Base-by-base conservation (phyloP, 441 rosid species). In the Corymbia calophylla region DNA sequence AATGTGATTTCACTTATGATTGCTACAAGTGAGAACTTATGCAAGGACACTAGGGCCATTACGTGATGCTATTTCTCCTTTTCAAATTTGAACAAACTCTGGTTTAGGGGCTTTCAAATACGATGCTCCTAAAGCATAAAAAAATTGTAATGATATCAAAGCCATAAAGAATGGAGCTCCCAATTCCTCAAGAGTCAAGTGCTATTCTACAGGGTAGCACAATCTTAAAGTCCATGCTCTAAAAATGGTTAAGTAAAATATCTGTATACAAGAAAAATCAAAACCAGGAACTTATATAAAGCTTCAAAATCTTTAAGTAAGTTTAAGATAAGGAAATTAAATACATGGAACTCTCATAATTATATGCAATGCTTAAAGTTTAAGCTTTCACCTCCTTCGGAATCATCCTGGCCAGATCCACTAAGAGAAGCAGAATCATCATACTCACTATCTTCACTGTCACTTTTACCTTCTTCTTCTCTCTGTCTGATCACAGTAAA, bases 391-490 rank as follows among this genome's bases (percentile, higher is more conserved):
- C 87, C 89, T 87, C 88, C 86, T 91, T 91, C 91, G 39, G 93
- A 94, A 56, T 93, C 94, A 31, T 90, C 88, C 53, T 4, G 39
- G 51, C 92, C 93, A 5, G 91, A 92, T 29, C 86, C 87, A 91
- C 91, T 91, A 90, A 48, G 88, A 90, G 95, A 92, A 87, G 92
- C 94, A 60, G 89, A 58, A 73, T 89, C 92, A 48, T 92, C 95
- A 48, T 77, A 89, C 39, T 89, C 94, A 47, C 95, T 94, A 88
- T 92, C 96, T 89, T 94, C 95, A 29, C 94, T 88, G 89, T 93
- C 95, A 87, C 95, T 95, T 88, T 80, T 92, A 86, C 95, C 95
- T 90, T 91, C 95, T 92, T 93, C 95, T 87, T 92, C 93, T 91
- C 98, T 95, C 90, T 90, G 92, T 90, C 97, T 96, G 89, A 87